These are phyloP conservation scores for Mycena venus DNA, from an alignment of 768 basidiomycete genomes.

Conservation along the genomic window DNA sequence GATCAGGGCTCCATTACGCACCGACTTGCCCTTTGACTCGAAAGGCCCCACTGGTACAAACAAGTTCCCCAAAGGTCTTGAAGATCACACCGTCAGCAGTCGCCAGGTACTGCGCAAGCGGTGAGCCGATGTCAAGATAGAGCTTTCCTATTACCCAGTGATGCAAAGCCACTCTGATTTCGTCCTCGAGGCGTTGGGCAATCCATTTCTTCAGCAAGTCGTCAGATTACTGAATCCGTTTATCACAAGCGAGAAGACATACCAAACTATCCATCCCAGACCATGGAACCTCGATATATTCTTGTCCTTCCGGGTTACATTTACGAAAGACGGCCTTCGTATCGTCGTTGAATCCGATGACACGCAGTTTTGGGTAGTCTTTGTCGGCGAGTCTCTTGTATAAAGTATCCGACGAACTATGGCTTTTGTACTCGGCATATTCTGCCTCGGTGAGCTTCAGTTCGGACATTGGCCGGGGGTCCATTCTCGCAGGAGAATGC, in stretches of 20 bases:
- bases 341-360: constrained; percentile 21
- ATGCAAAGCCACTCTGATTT: constrained; percentile 9
- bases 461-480: constrained; percentile 7
- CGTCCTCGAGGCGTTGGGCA: constrained; percentile 21
- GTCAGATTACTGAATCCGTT: background rate
- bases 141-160: constrained; percentile 5
- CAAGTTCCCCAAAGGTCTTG: constrained; percentile 15
- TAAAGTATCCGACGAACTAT: constrained; percentile 11
- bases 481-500: background rate
- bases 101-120: constrained; percentile 1
- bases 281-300: constrained; percentile 24
- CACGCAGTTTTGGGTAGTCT: constrained; percentile 1
- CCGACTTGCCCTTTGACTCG: constrained; percentile 14
- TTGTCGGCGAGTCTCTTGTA: background rate
- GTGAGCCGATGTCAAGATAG: background rate
- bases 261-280: constrained; percentile 19
- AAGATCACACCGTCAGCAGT: constrained; percentile 20
- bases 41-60: constrained; percentile 2
- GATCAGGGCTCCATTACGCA: background rate
- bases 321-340: constrained; percentile 17
- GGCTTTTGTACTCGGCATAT: constrained; percentile 22
- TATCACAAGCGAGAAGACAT: background rate
- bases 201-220: constrained; percentile 18
- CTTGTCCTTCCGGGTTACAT: constrained; percentile 1
- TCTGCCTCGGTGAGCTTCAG: constrained; percentile 17